Percentiles rank a stretch among this genome's conserved stretches.
phyloP scores from a whole-genome alignment of 371 early-diverging fungal genomes.

The Batrachochytrium dendrobatidis region DNA sequence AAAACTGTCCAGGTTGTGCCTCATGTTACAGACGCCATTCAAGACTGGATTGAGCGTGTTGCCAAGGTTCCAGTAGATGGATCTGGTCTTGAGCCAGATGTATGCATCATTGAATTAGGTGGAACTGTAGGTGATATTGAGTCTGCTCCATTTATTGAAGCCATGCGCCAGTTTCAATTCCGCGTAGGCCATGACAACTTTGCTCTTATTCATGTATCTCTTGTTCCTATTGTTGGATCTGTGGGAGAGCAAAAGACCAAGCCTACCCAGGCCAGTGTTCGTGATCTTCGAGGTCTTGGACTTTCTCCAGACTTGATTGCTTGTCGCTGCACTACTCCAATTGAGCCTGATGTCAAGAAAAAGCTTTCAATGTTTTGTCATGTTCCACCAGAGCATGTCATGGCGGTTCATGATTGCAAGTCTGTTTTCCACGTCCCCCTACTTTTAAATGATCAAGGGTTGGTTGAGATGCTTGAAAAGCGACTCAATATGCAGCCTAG shows the following conservation, averaged over 20 bases:
- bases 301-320: conserved; percentile 96
- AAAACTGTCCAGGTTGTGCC: conserved; percentile 99
- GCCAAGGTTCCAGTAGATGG: conserved; percentile 78
- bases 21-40: conserved; percentile 95
- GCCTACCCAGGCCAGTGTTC: conserved; percentile 94
- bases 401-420: conserved; percentile 92
- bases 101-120: conserved; percentile 98
- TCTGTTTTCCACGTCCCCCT: conserved; percentile 96
- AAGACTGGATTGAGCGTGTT: conserved; percentile 95
- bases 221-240: conserved; percentile 94
- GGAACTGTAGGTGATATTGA: conserved; percentile 99
- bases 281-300: conserved; percentile 93
- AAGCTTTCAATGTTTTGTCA: conserved; percentile 99
- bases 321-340: conserved; percentile 78
- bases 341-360: conserved; percentile 71
- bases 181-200: conserved; percentile 97
- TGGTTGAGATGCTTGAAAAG: conserved; percentile 73
- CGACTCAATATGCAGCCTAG: conserved; percentile 61
- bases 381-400: conserved; percentile 81
- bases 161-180: conserved; percentile 98
- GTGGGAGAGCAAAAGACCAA: conserved; percentile 99
- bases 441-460: conserved; percentile 76
- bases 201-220: conserved; percentile 93
- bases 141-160: conserved; percentile 97
- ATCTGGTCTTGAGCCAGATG: conserved; percentile 83